These are phyloP conservation scores for Saccharomycopsis hybrid DNA, from an alignment of 1,139 yeast species.

Conservation along the genomic window DNA sequence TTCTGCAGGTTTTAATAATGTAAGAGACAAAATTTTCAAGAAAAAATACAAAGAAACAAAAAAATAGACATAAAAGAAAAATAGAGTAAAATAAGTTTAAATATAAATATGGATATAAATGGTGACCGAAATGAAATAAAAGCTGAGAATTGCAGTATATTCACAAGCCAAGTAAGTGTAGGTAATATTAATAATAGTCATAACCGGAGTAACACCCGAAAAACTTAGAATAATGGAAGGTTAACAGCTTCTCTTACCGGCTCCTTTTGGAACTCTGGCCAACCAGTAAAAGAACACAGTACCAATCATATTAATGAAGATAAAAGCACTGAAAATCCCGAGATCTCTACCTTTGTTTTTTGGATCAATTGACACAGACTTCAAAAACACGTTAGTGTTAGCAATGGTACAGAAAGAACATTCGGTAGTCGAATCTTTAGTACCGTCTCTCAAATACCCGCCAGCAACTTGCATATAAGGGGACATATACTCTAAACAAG, in stretches of 20 bases:
- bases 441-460: slow-evolving; percentile 45
- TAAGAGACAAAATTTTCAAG: too few relatives aligned
- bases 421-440: slow-evolving; percentile 32
- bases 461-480: slow-evolving; percentile 43
- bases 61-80: too few relatives aligned
- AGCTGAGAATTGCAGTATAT: too few relatives aligned
- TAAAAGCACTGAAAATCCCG: slow-evolving; percentile 50
- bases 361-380: slow-evolving; percentile 36
- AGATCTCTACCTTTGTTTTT: slow-evolving; percentile 60
- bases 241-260: slow-evolving; percentile 16
- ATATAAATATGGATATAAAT: too few relatives aligned
- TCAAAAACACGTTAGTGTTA: slow-evolving; percentile 46
- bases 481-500: slow-evolving; percentile 49
- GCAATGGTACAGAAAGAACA: slow-evolving; percentile 49
- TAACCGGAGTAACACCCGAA: slow-evolving; percentile 6
- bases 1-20: too few relatives aligned
- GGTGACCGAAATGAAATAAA: too few relatives aligned
- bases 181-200: too few relatives aligned
- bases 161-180: too few relatives aligned
- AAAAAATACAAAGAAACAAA: too few relatives aligned
- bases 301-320: slow-evolving; percentile 44
- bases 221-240: slow-evolving; percentile 48
- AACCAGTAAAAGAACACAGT: too few relatives aligned
- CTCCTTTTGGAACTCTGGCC: slow-evolving; percentile 62
- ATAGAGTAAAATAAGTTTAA: too few relatives aligned